These are phyloP conservation scores for Hypholoma sublateritium DNA, from an alignment of 768 basidiomycete species.

Conservation along the genomic window DNA sequence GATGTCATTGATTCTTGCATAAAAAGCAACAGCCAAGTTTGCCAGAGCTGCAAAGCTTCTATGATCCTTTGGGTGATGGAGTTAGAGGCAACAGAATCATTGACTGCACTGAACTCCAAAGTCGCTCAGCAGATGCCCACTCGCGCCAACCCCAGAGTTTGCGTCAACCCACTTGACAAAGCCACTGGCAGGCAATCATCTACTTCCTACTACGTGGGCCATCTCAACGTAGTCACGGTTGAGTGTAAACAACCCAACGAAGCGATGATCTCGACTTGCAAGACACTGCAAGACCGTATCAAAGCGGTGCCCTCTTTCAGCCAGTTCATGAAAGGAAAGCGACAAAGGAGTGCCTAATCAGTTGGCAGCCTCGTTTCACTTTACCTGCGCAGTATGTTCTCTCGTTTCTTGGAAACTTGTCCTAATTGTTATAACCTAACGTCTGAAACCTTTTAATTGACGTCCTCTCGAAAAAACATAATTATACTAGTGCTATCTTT, in stretches of 20 bases:
- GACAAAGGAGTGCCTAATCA: neutral
- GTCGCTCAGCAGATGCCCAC: neutral
- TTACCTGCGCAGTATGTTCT: too few species aligned
- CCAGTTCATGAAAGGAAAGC: neutral
- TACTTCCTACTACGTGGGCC: too few species aligned
- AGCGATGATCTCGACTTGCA: neutral
- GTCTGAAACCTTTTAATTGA: too few species aligned
- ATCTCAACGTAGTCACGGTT: neutral
- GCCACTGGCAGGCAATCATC: too few species aligned
- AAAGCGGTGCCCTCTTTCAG: neutral
- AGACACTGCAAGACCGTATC: neutral
- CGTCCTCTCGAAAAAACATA: too few species aligned
- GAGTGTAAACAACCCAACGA: neutral
- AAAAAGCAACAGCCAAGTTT: neutral
- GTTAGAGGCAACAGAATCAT: neutral
- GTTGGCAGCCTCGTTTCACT: too few species aligned
- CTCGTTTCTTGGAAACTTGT: too few species aligned
- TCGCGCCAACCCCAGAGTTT: neutral
- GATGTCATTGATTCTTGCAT: neutral
- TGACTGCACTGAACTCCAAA: neutral
- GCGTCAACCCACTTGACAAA: neutral
- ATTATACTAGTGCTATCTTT: too few species aligned
- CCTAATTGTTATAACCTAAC: too few species aligned
- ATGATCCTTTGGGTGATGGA: neutral
- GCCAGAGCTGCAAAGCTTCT: neutral